These are phyloP conservation scores for Rhododendron simsii DNA, from an alignment of 148 eudicot genomes.

Conservation along the genomic window DNA sequence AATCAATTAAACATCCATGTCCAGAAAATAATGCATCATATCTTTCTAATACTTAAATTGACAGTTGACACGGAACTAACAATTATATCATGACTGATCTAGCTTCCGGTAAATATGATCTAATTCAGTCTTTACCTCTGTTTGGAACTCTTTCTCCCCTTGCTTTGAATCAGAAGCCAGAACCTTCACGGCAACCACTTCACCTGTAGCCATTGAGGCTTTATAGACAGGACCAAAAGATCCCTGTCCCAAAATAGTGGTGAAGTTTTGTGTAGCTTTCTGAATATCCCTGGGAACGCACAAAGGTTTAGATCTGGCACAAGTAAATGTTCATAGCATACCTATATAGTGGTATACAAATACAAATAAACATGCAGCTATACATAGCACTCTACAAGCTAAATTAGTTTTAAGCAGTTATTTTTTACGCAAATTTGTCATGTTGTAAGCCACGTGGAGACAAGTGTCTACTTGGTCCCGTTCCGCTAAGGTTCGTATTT, in stretches of 20 bases:
- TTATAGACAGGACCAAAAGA: slow-evolving; percentile 97
- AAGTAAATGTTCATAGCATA: background rate
- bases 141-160: slow-evolving; percentile 96
- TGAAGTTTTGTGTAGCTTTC: slow-evolving; percentile 89
- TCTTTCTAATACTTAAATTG: background rate
- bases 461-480: background rate
- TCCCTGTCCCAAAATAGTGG: slow-evolving; percentile 87
- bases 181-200: slow-evolving; percentile 87
- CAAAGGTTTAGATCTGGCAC: background rate
- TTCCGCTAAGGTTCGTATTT: too few relatives aligned
- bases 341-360: too few relatives aligned
- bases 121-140: slow-evolving; percentile 54
- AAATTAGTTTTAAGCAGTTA: slow-evolving; percentile 2
- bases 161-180: slow-evolving; percentile 94
- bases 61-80: background rate
- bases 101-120: background rate
- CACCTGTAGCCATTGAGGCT: slow-evolving; percentile 85
- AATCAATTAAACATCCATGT: background rate
- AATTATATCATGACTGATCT: background rate
- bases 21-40: background rate
- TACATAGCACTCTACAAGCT: background rate
- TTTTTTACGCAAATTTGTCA: background rate
- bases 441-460: background rate
- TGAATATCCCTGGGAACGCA: slow-evolving; percentile 67
- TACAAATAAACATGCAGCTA: background rate